A percentile compares a stretch with the other conserved stretches of the same genome.
These are phyloP conservation scores for Eimeria sp. DNA, from an alignment of 169 alveolate genomes.

Conservation along the genomic window DNA sequence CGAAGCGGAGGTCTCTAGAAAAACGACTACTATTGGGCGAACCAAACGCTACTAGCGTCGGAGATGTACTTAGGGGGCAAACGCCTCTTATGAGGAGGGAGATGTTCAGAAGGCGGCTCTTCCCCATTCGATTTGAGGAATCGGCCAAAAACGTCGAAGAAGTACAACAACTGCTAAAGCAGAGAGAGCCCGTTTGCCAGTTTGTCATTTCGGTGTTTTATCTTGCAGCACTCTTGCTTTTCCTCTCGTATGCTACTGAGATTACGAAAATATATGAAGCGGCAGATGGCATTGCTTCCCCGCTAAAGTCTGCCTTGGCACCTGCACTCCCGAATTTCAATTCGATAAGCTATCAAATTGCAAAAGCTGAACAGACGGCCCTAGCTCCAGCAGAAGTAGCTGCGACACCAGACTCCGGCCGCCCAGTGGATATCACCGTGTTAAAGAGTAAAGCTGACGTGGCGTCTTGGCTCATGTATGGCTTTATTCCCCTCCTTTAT, in stretches of 20 bases:
- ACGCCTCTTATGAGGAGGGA: slow-evolving; percentile 63
- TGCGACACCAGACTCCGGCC: slow-evolving; percentile 2
- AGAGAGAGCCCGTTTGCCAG: slow-evolving; percentile 47
- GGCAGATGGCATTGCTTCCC: slow-evolving; percentile 39
- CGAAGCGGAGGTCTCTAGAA: slow-evolving; percentile 25
- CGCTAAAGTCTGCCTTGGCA: slow-evolving; percentile 26
- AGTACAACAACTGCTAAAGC: slow-evolving; percentile 43
- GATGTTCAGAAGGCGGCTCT: slow-evolving; percentile 61
- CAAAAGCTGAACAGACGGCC: background rate
- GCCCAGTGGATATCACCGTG: background rate
- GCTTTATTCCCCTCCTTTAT: slow-evolving; percentile 46
- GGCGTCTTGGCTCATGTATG: slow-evolving; percentile 75
- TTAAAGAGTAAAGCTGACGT: slow-evolving; percentile 41
- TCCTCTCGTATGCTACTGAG: slow-evolving; percentile 56
- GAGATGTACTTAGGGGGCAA: slow-evolving; percentile 52
- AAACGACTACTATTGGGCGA: slow-evolving; percentile 12
- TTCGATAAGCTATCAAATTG: background rate
- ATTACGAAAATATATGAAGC: slow-evolving; percentile 52
- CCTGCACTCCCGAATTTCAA: slow-evolving; percentile 49
- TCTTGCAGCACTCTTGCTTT: slow-evolving; percentile 27
- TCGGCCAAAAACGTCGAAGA: slow-evolving; percentile 69
- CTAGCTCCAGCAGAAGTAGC: background rate
- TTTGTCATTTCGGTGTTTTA: slow-evolving; percentile 3
- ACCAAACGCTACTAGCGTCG: slow-evolving; percentile 3
- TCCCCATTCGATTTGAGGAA: slow-evolving; percentile 75